These are phyloP conservation scores for Penicillium canariense DNA, from an alignment of 495 filamentous ascomycete genomes.

Conservation along the genomic window DNA sequence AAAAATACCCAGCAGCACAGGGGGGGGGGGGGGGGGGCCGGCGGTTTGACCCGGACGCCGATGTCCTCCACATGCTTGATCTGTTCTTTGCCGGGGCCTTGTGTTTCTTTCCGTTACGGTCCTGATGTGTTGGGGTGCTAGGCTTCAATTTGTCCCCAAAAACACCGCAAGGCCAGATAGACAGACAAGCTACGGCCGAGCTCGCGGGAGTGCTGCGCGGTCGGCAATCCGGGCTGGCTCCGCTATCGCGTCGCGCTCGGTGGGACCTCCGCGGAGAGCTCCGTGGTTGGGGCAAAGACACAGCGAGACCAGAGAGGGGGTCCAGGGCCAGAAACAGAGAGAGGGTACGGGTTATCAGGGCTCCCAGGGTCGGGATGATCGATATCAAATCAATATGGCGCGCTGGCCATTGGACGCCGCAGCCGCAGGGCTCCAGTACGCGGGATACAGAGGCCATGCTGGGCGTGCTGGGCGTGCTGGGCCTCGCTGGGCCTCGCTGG, in stretches of 20 bases:
- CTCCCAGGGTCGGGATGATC: conserved; percentile 17
- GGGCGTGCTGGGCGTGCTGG: too few relatives aligned
- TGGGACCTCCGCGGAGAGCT: conserved; percentile 16
- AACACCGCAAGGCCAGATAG: background rate
- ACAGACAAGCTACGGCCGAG: background rate
- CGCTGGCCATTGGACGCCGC: conserved; percentile 29
- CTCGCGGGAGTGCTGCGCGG: background rate
- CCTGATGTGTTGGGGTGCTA: too few relatives aligned
- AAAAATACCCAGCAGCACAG: background rate
- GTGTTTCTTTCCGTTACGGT: background rate
- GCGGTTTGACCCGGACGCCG: background rate
- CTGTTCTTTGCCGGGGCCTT: background rate
- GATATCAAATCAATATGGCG: conserved; percentile 26
- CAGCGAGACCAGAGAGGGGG: background rate
- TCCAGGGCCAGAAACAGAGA: background rate
- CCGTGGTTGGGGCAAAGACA: conserved; percentile 6
- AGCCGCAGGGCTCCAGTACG: conserved; percentile 23
- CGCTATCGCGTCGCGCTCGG: conserved; percentile 8
- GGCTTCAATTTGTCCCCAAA: background rate
- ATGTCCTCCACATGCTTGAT: conserved; percentile 1
- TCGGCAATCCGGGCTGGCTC: conserved; percentile 7
- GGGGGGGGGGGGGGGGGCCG: background rate
- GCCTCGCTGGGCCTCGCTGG: too few relatives aligned
- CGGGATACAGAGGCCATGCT: conserved; percentile 15
- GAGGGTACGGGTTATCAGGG: conserved; percentile 20